Evolutionary conservation across 2,329 filamentous ascomycete species (phyloP), one percentile per base, ranked within the genome.

Genomic region (Alternaria longipes): DNA sequence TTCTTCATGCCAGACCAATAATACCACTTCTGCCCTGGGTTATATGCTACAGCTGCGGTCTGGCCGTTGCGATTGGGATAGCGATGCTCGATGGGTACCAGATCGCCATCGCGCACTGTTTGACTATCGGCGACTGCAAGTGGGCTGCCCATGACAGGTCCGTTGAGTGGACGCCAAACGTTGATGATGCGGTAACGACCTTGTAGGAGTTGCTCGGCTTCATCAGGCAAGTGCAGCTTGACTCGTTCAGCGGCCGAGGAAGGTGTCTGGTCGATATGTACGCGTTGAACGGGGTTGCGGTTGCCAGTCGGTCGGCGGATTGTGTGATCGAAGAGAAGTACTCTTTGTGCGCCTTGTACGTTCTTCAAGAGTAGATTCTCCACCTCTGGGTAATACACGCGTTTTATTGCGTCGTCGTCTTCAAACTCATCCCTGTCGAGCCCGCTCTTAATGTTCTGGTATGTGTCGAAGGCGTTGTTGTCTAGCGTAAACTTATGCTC

Each of bases 271-370:
- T 97, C 93, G 64, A 97, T 91, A 78, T 97, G 93, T 0, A 91
- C 91, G 41, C 86, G 79, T 12, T 83, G 86, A 0, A 96, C 92
- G 2, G 93, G 92, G 1, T 81, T 83, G 49, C 93, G 87, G n/a
- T 79, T 77, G 0, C 90, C 86, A 54, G 82, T 78, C 0, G 88
- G 85, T 42, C 91, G 87, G n/a, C 93, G 90, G 76, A 97, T 87
- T 8, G 93, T 97, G 81, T 97, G 91, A 82, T 97, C 93, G 80
- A 97, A 97, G 74, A 97, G 81, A 68, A 92, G 82, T 30, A 97
- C 83, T 5, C 85, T 84, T 58, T 86, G 84, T 26, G 87, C 85
- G 54, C 90, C 91, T 0, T 90, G 88, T 16, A 96, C 83, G 59
- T 87, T 79, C 14, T 87, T 81, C 3, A 93, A 81, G 0, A 97